These are phyloP conservation scores for Eimeria necatrix DNA, from an alignment of 169 alveolate species.

Conservation along the genomic window DNA sequence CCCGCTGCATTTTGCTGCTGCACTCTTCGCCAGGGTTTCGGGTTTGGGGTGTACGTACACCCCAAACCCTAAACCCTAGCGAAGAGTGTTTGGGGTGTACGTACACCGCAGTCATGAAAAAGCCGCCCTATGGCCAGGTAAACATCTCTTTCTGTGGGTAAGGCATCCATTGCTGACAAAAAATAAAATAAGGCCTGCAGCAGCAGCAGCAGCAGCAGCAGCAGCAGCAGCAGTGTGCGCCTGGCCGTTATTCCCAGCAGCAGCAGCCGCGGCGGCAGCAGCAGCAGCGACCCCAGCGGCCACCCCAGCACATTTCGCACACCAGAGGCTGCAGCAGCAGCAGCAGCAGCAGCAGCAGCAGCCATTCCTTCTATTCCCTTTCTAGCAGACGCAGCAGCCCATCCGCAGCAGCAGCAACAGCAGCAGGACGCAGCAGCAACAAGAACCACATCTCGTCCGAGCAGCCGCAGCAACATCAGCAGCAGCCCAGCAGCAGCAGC, in stretches of 20 bases:
- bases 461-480: too few relatives aligned
- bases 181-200: neutral
- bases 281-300: neutral
- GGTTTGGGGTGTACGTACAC: too few relatives aligned
- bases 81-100: too few relatives aligned
- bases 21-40: neutral
- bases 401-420: neutral
- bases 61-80: too few relatives aligned
- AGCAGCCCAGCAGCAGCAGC: too few relatives aligned
- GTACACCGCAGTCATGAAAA: constrained; percentile 26
- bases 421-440: neutral
- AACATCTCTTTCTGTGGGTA: constrained; percentile 1
- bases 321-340: too few relatives aligned
- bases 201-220: neutral
- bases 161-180: neutral
- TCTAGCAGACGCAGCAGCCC: too few relatives aligned
- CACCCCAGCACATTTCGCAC: too few relatives aligned
- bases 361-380: too few relatives aligned
- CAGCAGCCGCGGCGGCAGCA: neutral
- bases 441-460: neutral
- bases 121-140: constrained; percentile 13
- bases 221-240: neutral
- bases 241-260: neutral
- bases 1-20: too few relatives aligned
- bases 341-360: neutral